These are phyloP conservation scores for Trichosphaerium sp. DNA, from an alignment of 78 protist genomes.

Conservation along the genomic window DNA sequence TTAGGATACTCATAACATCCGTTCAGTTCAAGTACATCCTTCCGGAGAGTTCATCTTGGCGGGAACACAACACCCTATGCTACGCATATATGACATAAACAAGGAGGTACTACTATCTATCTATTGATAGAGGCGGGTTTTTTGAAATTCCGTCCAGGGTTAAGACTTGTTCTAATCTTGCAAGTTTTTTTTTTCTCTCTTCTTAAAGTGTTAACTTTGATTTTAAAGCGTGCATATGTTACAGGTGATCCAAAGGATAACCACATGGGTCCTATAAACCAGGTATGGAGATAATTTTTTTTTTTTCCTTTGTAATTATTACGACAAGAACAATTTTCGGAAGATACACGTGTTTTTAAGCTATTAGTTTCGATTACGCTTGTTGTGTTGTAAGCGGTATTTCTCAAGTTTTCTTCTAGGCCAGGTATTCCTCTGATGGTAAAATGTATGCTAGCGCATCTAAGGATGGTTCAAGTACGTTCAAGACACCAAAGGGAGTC, in stretches of 20 bases:
- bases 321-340: no score
- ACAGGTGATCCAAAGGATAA: constrained; percentile 39
- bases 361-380: no score
- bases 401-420: neutral
- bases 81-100: constrained; percentile 48
- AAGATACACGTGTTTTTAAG: no score
- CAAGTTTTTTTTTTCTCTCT: neutral
- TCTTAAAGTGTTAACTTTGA: no score
- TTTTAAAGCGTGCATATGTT: constrained; percentile 25
- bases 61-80: constrained; percentile 54
- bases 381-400: neutral
- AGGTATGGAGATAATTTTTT: no score
- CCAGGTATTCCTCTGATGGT: constrained; percentile 32
- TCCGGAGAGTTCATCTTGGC: constrained; percentile 54
- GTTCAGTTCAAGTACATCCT: constrained; percentile 54
- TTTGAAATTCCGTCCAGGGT: no score
- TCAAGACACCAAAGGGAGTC: no score
- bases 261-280: constrained; percentile 46
- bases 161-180: no score
- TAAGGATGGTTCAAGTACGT: no score
- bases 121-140: no score
- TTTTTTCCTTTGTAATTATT: no score
- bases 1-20: constrained; percentile 40
- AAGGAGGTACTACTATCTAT: no score
- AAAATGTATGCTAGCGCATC: constrained; percentile 47